phyloP scores from a whole-genome alignment of 768 basidiomycete species.

The Lyophyllum decastes region DNA sequence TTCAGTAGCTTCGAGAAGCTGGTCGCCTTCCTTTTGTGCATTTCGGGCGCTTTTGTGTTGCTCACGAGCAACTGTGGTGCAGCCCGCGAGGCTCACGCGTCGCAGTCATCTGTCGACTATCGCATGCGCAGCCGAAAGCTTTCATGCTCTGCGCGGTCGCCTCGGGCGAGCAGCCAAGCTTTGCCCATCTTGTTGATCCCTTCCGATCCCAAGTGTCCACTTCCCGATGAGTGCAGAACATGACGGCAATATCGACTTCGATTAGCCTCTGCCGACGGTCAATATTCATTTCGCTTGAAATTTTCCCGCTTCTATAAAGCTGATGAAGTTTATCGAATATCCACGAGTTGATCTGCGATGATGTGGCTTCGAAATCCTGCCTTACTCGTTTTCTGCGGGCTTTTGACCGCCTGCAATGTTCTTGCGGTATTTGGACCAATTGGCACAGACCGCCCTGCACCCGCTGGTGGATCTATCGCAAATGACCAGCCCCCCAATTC shows the following conservation, averaged over 20 bases:
- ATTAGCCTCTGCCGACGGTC: constrained; percentile 3
- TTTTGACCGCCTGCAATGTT: constrained; percentile 4
- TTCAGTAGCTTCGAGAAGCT: background rate
- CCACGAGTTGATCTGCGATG: constrained; percentile 11
- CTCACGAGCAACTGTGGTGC: background rate
- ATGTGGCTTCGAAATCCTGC: constrained; percentile 9
- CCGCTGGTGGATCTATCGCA: constrained; percentile 26
- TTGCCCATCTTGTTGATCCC: background rate
- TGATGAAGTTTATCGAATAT: background rate
- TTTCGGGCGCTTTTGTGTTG: background rate
- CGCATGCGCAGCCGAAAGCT: constrained; percentile 1
- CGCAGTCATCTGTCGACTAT: constrained; percentile 8
- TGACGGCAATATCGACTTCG: background rate
- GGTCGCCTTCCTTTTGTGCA: background rate
- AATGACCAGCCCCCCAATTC: constrained; percentile 29
- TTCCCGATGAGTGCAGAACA: constrained; percentile 2
- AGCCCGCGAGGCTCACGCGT: background rate
- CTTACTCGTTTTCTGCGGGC: constrained; percentile 8
- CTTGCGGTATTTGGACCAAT: constrained; percentile 26
- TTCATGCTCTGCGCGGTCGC: background rate
- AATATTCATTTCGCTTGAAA: background rate
- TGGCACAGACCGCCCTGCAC: constrained; percentile 23
- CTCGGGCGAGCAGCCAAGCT: background rate
- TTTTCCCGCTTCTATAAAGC: constrained; percentile 15
- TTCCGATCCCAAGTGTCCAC: background rate